Percentiles rank a stretch among this genome's conserved stretches.
Conservation (phyloP, 306 rosid genomes). For the Pueraria montana region DNA sequence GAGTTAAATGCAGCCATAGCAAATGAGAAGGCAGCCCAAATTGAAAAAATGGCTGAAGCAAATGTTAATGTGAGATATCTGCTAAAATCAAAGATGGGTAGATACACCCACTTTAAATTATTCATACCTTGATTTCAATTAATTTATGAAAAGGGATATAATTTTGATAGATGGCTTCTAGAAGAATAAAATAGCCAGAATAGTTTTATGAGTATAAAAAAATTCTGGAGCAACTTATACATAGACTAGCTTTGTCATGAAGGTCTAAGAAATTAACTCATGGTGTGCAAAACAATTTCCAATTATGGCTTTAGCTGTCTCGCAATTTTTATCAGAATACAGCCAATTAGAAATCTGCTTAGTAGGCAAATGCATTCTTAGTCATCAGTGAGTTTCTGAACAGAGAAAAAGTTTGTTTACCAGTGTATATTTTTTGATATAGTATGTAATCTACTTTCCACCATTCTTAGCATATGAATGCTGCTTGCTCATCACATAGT, state of each 20-base stretch:
- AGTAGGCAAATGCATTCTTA: conserved; percentile 31
- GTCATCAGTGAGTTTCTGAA: conserved; percentile 37
- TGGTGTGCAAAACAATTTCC: conserved; percentile 16
- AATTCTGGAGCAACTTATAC: conserved; percentile 9
- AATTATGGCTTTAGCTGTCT: conserved; percentile 20
- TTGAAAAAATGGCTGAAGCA: conserved; percentile 93
- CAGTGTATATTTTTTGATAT: conserved; percentile 26
- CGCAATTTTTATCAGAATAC: conserved; percentile 19
- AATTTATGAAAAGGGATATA: conserved; percentile 42
- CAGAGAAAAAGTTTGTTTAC: conserved; percentile 27
- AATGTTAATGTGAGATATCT: conserved; percentile 80
- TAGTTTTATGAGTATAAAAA: conserved; percentile 25
- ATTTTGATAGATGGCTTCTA: conserved; percentile 29
- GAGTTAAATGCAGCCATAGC: conserved; percentile 84
- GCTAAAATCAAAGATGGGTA: conserved; percentile 46
- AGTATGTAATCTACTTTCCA: not conserved
- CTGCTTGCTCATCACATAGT: conserved; percentile 35
- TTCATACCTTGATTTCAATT: conserved; percentile 36
- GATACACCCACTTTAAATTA: conserved; percentile 41
- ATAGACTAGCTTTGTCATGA: conserved; percentile 21
- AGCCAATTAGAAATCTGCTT: conserved; percentile 32
- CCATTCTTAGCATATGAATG: conserved; percentile 37
- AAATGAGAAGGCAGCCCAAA: conserved; percentile 88
- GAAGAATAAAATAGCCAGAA: conserved; percentile 40
- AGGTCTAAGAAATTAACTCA: conserved; percentile 31